phyloP scores from a whole-genome alignment of 352 stramenopile genomes.

The Pythium pyrilobum region DNA sequence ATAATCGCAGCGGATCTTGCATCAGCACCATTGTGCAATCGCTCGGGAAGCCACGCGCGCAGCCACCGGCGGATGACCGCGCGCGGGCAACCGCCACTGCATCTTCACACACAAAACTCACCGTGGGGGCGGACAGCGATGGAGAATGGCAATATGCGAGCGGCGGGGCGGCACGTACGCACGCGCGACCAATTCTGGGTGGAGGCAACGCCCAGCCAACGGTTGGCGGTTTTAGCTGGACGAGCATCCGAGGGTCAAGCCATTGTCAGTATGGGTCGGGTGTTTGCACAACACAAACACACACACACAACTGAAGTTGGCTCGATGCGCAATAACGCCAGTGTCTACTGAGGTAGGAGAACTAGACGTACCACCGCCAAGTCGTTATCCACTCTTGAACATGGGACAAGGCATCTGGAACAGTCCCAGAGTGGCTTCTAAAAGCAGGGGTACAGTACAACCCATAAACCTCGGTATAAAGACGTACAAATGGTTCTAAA shows the following conservation, averaged over 20 bases:
- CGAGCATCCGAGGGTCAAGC: background rate
- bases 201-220: conserved; percentile 8
- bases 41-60: too few relatives aligned
- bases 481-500: background rate
- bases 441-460: background rate
- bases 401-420: conserved; percentile 10
- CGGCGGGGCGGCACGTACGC: background rate
- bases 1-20: too few relatives aligned
- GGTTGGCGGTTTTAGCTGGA: conserved; percentile 14
- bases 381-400: conserved; percentile 5
- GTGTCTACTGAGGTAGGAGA: conserved; percentile 13
- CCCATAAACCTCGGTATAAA: background rate
- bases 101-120: too few relatives aligned
- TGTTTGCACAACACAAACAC: conserved; percentile 26
- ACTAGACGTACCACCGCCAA: background rate
- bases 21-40: too few relatives aligned
- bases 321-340: conserved; percentile 4
- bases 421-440: conserved; percentile 12
- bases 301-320: conserved; percentile 17
- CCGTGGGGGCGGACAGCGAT: background rate
- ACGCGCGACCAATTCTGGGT: too few relatives aligned
- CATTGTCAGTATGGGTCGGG: background rate
- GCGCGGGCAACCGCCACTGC: too few relatives aligned
- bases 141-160: background rate
- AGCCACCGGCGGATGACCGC: too few relatives aligned